A percentile compares a stretch with the other conserved stretches of the same genome.
Evolutionary conservation across 306 rosid species (phyloP).

Genomic region (Vigna unguiculata): DNA sequence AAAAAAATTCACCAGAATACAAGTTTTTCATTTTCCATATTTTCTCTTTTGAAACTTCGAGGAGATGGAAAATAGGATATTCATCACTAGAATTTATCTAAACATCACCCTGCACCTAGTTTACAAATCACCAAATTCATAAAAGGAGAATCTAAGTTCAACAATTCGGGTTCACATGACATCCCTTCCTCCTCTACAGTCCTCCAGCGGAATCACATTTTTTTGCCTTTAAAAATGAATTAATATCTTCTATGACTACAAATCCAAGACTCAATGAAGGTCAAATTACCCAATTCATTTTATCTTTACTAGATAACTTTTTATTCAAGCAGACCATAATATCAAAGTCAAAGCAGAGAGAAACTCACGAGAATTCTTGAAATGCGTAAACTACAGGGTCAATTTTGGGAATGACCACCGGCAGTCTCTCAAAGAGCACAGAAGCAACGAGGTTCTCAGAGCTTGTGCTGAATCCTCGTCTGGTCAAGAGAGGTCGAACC

Average conservation of each 20-base stretch:
- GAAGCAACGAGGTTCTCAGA: constrained; percentile 82
- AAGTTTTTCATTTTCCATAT: not conserved
- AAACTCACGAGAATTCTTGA: constrained; percentile 84
- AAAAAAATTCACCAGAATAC: not conserved
- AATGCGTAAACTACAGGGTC: constrained; percentile 90
- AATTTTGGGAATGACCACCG: constrained; percentile 86
- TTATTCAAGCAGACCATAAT: constrained; percentile 18
- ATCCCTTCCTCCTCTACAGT: not conserved
- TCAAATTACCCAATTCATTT: not conserved
- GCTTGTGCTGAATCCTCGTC: constrained; percentile 64
- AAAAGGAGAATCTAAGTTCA: not conserved
- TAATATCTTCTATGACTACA: not conserved
- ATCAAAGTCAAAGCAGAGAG: not conserved
- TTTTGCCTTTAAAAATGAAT: not conserved
- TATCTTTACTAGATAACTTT: not conserved
- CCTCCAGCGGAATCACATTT: not conserved
- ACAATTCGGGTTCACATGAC: not conserved
- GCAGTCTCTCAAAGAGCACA: constrained; percentile 92
- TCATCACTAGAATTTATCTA: not conserved
- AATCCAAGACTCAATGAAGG: constrained; percentile 4
- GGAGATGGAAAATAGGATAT: not conserved
- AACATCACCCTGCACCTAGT: not conserved
- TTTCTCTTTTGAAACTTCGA: not conserved
- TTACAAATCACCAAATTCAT: constrained; percentile 16
- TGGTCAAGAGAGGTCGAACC: constrained; percentile 53